Evolutionary conservation across 352 stramenopile species (phyloP), one percentile per base, ranked within the genome.

Genomic region (Pythium brassicae): DNA sequence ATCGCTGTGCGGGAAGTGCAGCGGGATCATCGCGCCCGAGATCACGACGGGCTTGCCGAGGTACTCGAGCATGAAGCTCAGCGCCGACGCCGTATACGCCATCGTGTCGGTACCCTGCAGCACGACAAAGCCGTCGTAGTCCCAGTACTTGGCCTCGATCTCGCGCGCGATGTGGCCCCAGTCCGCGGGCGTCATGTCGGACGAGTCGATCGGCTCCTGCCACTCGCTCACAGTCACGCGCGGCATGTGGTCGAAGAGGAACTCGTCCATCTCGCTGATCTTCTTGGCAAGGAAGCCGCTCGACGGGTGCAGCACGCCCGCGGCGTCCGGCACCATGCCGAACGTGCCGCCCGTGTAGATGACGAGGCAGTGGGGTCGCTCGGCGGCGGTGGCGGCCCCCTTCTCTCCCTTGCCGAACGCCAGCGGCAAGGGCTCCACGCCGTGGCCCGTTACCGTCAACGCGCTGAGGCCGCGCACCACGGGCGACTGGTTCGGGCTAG

Each of bases 31-130:
- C 14, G 76, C 87, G 8, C 95, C 96, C 4, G 95, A 98, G 61
- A 98, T 97, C 17, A 98, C 79, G 2, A 99, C 84, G 19, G 95
- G 90, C 67, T 99, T 99, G 32, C 87, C 92, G 6, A 99, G 74
- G 76, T 97, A 97, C 66, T 98, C 93, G 46, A 99, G 78, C 95
- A 99, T 99, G 74, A 99, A 99, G 43, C 76, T 92, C 34, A 99
- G 71, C 27, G 95, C 96, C 34, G 87, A 96, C 6, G 96, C 91
- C 43, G 89, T 90, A 78, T 99, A 99, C 10, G 96, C 95, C 96
- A 99, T 99, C 0, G 97, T 99, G 72, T 99, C 97, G 0, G 97
- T 99, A 46, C 97, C 97, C 69, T 96, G 96, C 17, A 98, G 78
- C 42, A 99, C 88, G 29, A 99, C 96, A 66, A 99, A 99, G 39